These are phyloP conservation scores for Xylogone sp. DNA, from an alignment of 2,329 filamentous ascomycete genomes.

Conservation along the genomic window DNA sequence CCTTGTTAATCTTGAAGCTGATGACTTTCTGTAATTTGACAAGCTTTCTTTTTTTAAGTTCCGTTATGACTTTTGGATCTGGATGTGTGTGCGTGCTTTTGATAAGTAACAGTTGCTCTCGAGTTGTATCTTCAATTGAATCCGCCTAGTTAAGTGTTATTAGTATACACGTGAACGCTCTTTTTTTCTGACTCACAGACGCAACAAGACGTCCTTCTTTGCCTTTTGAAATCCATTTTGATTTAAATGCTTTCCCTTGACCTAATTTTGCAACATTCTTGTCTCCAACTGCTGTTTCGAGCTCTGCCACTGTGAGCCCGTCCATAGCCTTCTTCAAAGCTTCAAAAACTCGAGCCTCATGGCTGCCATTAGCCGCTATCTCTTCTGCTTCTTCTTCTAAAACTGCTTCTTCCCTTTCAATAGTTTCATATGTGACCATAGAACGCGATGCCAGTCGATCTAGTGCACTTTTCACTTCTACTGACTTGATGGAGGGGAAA, in stretches of 20 bases:
- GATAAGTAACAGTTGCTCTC: conserved; percentile 70
- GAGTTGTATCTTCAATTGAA: conserved; percentile 75
- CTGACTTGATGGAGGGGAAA: conserved; percentile 64
- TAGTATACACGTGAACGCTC: not conserved
- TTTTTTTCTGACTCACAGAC: conserved; percentile 36
- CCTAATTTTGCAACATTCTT: conserved; percentile 76
- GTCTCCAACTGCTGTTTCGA: conserved; percentile 66
- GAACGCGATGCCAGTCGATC: conserved; percentile 80
- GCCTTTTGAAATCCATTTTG: conserved; percentile 66
- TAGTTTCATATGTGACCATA: conserved; percentile 83
- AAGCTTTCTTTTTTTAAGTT: conserved; percentile 90
- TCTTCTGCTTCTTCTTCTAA: conserved; percentile 72
- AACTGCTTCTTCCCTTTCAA: conserved; percentile 72
- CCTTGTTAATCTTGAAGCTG: conserved; percentile 79
- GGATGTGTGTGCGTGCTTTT: conserved; percentile 63
- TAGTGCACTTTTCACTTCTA: conserved; percentile 77
- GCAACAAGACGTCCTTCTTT: conserved; percentile 53
- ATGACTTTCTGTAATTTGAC: conserved; percentile 80
- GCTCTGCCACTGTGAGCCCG: conserved; percentile 74
- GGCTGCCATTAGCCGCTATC: conserved; percentile 72
- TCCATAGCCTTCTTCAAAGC: conserved; percentile 69
- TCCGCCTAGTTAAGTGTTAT: conserved; percentile 42
- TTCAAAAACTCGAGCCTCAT: conserved; percentile 79
- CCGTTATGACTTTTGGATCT: conserved; percentile 72
- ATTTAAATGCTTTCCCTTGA: conserved; percentile 90